Evolutionary conservation across 495 filamentous ascomycete genomes (phyloP).

Genomic region (Pseudomonodictys pantanalensis): DNA sequence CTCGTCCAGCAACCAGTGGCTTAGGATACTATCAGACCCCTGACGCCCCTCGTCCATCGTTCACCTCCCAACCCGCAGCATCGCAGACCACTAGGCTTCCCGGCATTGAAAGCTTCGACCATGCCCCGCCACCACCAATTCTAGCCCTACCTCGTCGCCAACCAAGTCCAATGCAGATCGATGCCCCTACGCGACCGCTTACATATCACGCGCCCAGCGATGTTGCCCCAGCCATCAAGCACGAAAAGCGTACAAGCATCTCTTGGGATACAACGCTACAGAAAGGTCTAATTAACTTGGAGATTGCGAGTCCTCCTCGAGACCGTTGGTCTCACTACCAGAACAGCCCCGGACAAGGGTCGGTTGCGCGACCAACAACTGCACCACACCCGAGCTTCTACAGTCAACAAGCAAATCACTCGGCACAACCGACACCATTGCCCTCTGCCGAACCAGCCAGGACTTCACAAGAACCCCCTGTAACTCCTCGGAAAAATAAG

Average conservation of each 20-base stretch:
- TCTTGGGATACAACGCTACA: constrained; percentile 74
- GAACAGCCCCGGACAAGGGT: constrained; percentile 43
- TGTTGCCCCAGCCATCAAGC: constrained; percentile 1
- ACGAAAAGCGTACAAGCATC: constrained; percentile 35
- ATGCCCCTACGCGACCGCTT: constrained; percentile 28
- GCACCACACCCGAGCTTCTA: constrained; percentile 26
- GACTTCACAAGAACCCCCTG: constrained; percentile 42
- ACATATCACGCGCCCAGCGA: constrained; percentile 29
- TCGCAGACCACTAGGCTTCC: constrained; percentile 63
- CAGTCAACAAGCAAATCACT: constrained; percentile 4
- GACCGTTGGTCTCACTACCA: constrained; percentile 59
- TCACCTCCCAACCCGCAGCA: constrained; percentile 51
- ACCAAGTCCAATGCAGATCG: constrained; percentile 45
- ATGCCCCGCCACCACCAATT: constrained; percentile 61
- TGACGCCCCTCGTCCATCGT: constrained; percentile 54
- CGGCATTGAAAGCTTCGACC: constrained; percentile 88
- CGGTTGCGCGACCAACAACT: constrained; percentile 27
- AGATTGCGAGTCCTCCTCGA: constrained; percentile 60
- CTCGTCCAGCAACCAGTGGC: constrained; percentile 59
- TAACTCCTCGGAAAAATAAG: constrained; percentile 57
- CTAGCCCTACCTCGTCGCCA: constrained; percentile 55
- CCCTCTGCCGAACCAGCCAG: constrained; percentile 17
- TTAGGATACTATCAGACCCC: constrained; percentile 59
- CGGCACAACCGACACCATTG: constrained; percentile 22
- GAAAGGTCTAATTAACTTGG: constrained; percentile 67